Evolutionary conservation across 805 yeast genomes (phyloP).

Genomic region (Cyberlindnera misumaiensis): DNA sequence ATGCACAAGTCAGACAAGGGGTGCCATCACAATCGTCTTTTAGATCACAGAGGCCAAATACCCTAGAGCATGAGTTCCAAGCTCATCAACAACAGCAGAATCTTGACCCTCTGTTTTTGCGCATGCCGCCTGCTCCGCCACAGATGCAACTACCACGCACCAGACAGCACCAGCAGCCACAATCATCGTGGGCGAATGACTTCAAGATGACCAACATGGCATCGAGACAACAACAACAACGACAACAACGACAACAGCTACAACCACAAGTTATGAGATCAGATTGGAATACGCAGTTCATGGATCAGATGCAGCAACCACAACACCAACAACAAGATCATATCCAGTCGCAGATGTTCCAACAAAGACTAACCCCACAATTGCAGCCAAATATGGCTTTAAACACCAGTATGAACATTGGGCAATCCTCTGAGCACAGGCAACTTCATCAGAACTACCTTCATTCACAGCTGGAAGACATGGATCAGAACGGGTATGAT

Average conservation of each 20-base stretch:
- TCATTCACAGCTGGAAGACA: constrained; percentile 10
- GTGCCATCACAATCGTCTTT: constrained; percentile 3
- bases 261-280: neutral
- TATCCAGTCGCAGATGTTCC: constrained; percentile 1
- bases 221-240: constrained; percentile 7
- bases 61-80: constrained; percentile 17
- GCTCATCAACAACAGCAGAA: constrained; percentile 10
- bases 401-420: constrained; percentile 3
- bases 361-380: constrained; percentile 10
- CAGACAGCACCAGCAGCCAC: constrained; percentile 4
- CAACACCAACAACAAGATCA: constrained; percentile 2
- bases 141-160: constrained; percentile 2
- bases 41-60: constrained; percentile 11
- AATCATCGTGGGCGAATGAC: constrained; percentile 20
- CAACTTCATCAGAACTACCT: constrained; percentile 14
- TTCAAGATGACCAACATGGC: constrained; percentile 11
- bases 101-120: constrained; percentile 4
- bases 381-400: constrained; percentile 6
- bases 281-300: constrained; percentile 18
- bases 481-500: constrained; percentile 7
- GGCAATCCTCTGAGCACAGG: constrained; percentile 17
- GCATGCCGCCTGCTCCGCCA: neutral
- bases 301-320: constrained; percentile 6
- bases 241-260: constrained; percentile 2
- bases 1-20: constrained; percentile 8